A percentile compares a stretch with the other conserved stretches of the same genome.
These are phyloP conservation scores for Erysiphe pulchra DNA, from an alignment of 2,329 filamentous ascomycete genomes.

Conservation along the genomic window DNA sequence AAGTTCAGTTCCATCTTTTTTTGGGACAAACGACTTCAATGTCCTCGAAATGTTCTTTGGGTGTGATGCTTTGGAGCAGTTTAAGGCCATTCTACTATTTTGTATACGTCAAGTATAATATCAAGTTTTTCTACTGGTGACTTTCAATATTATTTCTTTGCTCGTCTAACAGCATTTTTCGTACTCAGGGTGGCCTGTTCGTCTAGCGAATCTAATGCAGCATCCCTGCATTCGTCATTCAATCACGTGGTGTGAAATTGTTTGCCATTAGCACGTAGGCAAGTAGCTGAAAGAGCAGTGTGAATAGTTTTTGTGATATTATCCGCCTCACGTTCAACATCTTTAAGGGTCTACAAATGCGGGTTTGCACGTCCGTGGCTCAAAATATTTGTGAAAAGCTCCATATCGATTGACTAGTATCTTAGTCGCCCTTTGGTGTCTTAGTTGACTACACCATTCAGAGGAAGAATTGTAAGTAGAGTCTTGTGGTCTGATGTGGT, in stretches of 20 bases:
- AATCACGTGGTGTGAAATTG: neutral
- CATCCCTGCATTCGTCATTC: neutral
- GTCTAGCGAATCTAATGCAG: neutral
- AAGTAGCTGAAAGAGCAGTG: neutral
- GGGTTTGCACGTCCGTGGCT: neutral
- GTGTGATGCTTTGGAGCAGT: neutral
- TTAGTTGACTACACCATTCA: neutral
- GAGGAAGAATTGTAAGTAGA: neutral
- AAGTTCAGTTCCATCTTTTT: too few relatives aligned
- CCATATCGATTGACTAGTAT: neutral
- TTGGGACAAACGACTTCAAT: too few relatives aligned
- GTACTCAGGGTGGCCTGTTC: neutral
- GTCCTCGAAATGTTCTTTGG: too few relatives aligned
- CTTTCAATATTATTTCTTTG: conserved; percentile 1
- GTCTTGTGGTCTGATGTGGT: too few relatives aligned
- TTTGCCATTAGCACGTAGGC: neutral
- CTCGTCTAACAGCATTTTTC: neutral
- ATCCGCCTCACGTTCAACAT: neutral
- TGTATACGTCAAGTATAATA: neutral
- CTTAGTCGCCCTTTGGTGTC: neutral
- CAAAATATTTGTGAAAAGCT: neutral
- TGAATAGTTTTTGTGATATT: neutral
- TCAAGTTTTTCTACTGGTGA: neutral
- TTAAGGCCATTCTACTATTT: neutral
- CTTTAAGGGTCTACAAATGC: neutral